A percentile compares a stretch with the other conserved stretches of the same genome.
Evolutionary conservation across 129 eudicot genomes (phyloP).

Genomic region (Smallanthus sonchifolius): DNA sequence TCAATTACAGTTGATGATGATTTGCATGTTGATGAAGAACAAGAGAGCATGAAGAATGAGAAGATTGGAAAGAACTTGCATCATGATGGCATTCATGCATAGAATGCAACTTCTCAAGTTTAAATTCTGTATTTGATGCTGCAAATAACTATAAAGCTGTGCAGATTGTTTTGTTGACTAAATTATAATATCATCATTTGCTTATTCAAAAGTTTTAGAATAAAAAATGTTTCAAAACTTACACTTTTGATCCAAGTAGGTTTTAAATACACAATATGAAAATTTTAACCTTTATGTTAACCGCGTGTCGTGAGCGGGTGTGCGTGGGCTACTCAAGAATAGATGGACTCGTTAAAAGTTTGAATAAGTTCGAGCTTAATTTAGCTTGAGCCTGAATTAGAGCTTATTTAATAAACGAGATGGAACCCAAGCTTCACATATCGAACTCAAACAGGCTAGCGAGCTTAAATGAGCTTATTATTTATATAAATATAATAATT

Average conservation of each 20-base stretch:
- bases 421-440: no score
- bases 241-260: no score
- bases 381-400: no score
- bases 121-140: background rate
- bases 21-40: conserved; percentile 45
- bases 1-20: conserved; percentile 63
- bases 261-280: background rate
- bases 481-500: no score
- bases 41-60: conserved; percentile 47
- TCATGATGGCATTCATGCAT: conserved; percentile 2
- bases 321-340: no score
- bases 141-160: conserved; percentile 2
- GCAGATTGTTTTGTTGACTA: background rate
- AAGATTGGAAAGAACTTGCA: conserved; percentile 23
- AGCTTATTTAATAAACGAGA: no score
- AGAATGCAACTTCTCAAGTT: conserved; percentile 12
- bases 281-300: background rate
- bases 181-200: background rate
- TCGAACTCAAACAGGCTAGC: no score
- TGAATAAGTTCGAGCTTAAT: no score
- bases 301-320: background rate
- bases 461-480: no score
- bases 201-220: background rate
- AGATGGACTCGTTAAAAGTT: no score
- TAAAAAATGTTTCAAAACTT: no score